phyloP scores from a whole-genome alignment of 495 filamentous ascomycete species.

The Xylaria sp. region DNA sequence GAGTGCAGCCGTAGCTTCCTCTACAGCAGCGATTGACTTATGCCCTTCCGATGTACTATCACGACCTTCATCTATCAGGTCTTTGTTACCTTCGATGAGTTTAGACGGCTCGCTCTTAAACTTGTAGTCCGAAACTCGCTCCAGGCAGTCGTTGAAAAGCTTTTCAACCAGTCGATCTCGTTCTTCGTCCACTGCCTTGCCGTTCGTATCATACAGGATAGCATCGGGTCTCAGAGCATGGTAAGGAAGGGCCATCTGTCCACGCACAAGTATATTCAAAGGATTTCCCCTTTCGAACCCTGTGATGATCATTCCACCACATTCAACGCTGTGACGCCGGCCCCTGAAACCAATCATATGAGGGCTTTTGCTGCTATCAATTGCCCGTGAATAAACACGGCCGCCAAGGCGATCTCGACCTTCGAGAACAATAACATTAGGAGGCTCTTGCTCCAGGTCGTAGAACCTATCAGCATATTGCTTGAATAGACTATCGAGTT shows the following conservation, averaged over 20 bases:
- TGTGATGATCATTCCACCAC: conserved; percentile 97
- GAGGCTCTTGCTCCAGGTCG: conserved; percentile 65
- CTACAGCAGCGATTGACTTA: conserved; percentile 73
- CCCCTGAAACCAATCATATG: conserved; percentile 52
- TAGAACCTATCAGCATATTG: conserved; percentile 75
- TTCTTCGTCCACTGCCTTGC: conserved; percentile 76
- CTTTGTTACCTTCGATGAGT: conserved; percentile 83
- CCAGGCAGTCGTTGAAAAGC: conserved; percentile 91
- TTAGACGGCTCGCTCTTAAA: conserved; percentile 70
- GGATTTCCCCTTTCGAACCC: conserved; percentile 97
- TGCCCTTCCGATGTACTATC: conserved; percentile 76
- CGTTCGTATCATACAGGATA: conserved; percentile 88
- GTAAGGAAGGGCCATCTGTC: conserved; percentile 87
- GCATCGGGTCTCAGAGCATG: conserved; percentile 84
- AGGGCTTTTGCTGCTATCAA: conserved; percentile 51
- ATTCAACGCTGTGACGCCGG: conserved; percentile 83
- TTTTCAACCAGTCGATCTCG: conserved; percentile 85
- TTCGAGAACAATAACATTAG: conserved; percentile 84
- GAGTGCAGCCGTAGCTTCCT: conserved; percentile 61
- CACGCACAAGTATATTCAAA: conserved; percentile 85
- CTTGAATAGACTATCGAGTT: conserved; percentile 81
- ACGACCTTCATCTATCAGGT: conserved; percentile 80
- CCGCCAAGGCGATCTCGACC: conserved; percentile 89
- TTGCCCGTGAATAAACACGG: conserved; percentile 88
- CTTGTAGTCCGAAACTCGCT: conserved; percentile 87